phyloP scores from a whole-genome alignment of 495 filamentous ascomycete species.

The Penicillium simplicissimum region DNA sequence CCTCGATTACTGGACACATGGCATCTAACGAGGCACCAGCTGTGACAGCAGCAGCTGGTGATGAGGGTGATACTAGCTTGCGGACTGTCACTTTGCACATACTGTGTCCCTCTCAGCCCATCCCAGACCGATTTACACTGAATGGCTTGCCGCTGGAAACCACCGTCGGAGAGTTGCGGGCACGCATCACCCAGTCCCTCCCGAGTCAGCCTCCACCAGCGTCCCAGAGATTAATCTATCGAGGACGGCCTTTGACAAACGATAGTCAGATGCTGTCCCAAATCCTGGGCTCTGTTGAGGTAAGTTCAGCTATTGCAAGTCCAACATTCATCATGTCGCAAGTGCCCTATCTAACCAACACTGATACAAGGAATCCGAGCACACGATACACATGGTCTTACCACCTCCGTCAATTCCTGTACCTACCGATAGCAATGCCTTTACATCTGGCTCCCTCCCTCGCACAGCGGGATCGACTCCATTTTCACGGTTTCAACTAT shows the following conservation, averaged over 20 bases:
- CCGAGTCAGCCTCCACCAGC: constrained; percentile 51
- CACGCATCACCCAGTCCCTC: constrained; percentile 57
- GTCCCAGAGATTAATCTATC: constrained; percentile 65
- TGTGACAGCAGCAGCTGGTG: not conserved
- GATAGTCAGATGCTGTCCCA: constrained; percentile 56
- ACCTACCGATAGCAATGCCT: not conserved
- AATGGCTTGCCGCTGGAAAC: constrained; percentile 51
- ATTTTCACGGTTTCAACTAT: not conserved
- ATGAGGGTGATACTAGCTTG: not conserved
- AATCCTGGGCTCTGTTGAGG: constrained; percentile 57
- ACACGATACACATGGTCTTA: not conserved
- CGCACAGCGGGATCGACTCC: not conserved
- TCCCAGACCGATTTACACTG: constrained; percentile 56
- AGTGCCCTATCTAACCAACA: not conserved
- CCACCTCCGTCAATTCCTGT: not conserved
- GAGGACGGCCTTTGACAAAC: constrained; percentile 58
- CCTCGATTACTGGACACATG: not conserved
- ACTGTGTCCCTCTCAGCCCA: constrained; percentile 61
- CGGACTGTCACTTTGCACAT: constrained; percentile 58
- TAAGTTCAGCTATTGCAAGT: constrained; percentile 34
- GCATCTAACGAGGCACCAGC: not conserved
- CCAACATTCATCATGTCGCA: not conserved
- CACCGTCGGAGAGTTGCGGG: constrained; percentile 62
- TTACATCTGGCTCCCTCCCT: no score
- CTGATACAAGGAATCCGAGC: not conserved